Percentiles rank a stretch among this genome's conserved stretches.
Evolutionary conservation across 306 rosid genomes (phyloP).

Genomic region (Senna siamea): DNA sequence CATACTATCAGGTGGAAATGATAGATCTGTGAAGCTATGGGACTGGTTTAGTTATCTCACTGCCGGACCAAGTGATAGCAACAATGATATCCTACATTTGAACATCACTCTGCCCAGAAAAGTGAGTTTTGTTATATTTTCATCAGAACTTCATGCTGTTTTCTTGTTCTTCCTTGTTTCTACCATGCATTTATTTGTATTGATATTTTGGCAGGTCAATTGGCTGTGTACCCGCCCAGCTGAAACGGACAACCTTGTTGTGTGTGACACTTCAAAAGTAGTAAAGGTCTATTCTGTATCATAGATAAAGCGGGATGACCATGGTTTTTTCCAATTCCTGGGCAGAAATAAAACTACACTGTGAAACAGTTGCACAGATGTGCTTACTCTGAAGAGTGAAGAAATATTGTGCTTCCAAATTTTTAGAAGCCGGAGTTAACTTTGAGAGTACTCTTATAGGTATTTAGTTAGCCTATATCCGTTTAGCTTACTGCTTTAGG

Average conservation of each 20-base stretch:
- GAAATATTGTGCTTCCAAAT: conserved; percentile 17
- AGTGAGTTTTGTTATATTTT: conserved; percentile 51
- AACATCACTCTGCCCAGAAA: conserved; percentile 67
- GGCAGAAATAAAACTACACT: conserved; percentile 34
- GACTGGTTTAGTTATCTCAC: conserved; percentile 63
- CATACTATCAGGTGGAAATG: conserved; percentile 89
- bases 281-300: conserved; percentile 77
- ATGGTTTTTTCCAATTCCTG: conserved; percentile 31
- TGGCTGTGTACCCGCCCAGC: conserved; percentile 81
- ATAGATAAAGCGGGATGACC: conserved; percentile 43
- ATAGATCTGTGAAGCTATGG: conserved; percentile 83
- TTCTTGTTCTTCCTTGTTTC: conserved; percentile 25
- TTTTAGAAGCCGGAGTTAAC: no score
- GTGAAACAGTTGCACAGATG: conserved; percentile 27
- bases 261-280: conserved; percentile 84
- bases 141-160: no score
- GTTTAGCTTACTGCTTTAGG: conserved; percentile 8
- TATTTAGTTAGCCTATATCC: conserved; percentile 8
- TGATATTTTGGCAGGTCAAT: conserved; percentile 71
- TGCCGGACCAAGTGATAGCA: conserved; percentile 38
- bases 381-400: neutral
- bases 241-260: conserved; percentile 80
- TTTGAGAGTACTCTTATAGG: neutral
- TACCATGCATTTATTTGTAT: conserved; percentile 17
- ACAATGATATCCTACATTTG: conserved; percentile 41